Base-by-base conservation (phyloP, 192 early-diverging fungal genomes). In the Umbelopsis isabellina region DNA sequence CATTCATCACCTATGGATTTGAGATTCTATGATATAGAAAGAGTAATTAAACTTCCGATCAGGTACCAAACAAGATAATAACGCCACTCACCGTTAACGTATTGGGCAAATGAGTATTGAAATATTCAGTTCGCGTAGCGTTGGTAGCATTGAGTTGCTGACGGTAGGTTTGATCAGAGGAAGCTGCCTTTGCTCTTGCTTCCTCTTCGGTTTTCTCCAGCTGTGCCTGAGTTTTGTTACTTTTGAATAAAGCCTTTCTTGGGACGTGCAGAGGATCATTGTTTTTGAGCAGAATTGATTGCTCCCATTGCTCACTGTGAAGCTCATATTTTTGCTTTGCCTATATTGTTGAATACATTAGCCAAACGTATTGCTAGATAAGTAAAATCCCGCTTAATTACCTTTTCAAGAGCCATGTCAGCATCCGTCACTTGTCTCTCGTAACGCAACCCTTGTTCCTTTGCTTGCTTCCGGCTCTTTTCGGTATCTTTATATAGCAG, bases 1-100 rank as follows among this genome's bases (percentile, higher is more conserved):
- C 92, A 91, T 72, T 95, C 92, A 68, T 96, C 95, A 52, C 90
- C 89, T 7, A 93, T 89, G 13, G 91, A 89, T 81, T 96, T 94
- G 7, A 78, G 49, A 30, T 68, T 67, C 72, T 74, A 27, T 11
- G 4, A 12, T 52, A 23, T 3, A 35, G 27, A 35, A 10, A 47
- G 12, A 47, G 47, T 47, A 44, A 49, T 52, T 25, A 12, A 13
- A 35, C 15, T 44, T 21, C 9, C 1, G 15, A 45, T 21, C 21
- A 21, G 13, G 5, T 41, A 64, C 22, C 7, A 35, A 27, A 25
- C 10, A 35, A 33, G 4, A 11, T n/a, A 2, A 16, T 10, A 35
- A 16, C 18, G 20, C 45, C 48, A 44, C 70, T 68, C 72, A 93
- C 92, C 66, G 90, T 89, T 45, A 98, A 79, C 46, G 95, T 91